Conservation (phyloP, 352 stramenopile species). For the Phytophthora cactorum region DNA sequence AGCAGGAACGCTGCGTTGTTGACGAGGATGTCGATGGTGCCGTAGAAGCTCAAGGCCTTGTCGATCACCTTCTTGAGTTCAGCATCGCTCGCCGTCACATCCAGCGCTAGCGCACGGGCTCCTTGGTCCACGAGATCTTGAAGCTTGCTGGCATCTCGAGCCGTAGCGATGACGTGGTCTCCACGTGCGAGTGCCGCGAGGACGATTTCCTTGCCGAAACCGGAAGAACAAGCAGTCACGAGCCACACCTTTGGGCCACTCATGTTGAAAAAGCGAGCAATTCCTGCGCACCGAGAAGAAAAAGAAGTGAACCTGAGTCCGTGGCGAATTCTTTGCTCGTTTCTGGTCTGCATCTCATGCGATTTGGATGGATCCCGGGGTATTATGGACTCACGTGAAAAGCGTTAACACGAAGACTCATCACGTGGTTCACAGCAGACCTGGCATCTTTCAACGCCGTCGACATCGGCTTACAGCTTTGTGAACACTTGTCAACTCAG, state of each 20-base stretch:
- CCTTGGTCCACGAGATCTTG: conserved; percentile 41
- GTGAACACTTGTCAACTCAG: not conserved
- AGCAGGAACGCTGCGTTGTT: conserved; percentile 59
- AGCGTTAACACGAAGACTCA: conserved; percentile 18
- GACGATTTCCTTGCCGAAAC: conserved; percentile 54
- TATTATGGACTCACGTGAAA: too few species aligned
- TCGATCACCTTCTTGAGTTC: conserved; percentile 34
- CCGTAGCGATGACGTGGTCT: conserved; percentile 58
- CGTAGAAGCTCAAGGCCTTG: conserved; percentile 45
- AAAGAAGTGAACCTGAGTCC: conserved; percentile 13
- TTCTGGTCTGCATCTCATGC: conserved; percentile 10
- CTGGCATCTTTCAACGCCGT: conserved; percentile 12
- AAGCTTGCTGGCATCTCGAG: conserved; percentile 43
- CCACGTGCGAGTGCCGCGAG: conserved; percentile 47
- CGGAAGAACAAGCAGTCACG: conserved; percentile 58
- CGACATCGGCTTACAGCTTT: conserved; percentile 7
- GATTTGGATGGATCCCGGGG: conserved; percentile 18
- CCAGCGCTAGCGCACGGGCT: conserved; percentile 36
- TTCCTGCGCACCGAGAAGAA: conserved; percentile 11
- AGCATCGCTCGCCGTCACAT: conserved; percentile 51
- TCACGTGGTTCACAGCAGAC: conserved; percentile 11
- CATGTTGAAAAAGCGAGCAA: conserved; percentile 17
- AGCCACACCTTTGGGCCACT: conserved; percentile 50
- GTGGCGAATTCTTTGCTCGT: conserved; percentile 4
- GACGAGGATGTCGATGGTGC: conserved; percentile 57